Percentiles rank a stretch among this genome's conserved stretches.
phyloP scores from a whole-genome alignment of 176 grass and related monocot genomes.

The Chrysopogon serrulatus region DNA sequence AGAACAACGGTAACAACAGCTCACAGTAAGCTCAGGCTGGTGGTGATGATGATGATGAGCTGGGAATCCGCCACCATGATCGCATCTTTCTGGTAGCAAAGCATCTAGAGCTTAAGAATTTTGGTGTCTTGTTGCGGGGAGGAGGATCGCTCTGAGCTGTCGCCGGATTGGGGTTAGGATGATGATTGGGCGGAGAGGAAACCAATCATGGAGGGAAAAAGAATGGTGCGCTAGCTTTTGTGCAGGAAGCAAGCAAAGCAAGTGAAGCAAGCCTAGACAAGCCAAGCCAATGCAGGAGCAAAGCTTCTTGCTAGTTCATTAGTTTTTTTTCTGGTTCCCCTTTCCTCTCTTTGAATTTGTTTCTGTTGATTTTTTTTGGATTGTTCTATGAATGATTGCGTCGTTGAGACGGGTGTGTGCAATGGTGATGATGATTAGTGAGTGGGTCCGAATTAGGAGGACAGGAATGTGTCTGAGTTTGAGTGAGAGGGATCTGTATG shows the following conservation, averaged over 20 bases:
- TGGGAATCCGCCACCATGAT: conserved; percentile 16
- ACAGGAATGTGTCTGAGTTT: conserved; percentile 1
- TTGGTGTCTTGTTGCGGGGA: conserved; percentile 17
- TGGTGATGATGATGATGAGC: neutral
- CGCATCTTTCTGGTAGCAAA: conserved; percentile 29
- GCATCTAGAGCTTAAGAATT: conserved; percentile 10
- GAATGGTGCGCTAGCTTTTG: neutral
- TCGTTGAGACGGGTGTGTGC: conserved; percentile 53
- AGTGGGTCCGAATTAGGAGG: conserved; percentile 38
- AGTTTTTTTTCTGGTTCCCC: conserved; percentile 4
- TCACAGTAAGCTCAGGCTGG: conserved; percentile 41
- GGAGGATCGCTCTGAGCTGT: conserved; percentile 16
- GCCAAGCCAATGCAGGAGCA: conserved; percentile 38
- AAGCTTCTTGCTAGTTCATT: conserved; percentile 37
- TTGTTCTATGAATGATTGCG: conserved; percentile 44
- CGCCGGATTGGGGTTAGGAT: conserved; percentile 14
- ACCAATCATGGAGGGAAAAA: neutral
- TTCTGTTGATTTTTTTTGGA: conserved; percentile 22
- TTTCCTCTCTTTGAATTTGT: conserved; percentile 9
- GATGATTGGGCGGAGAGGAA: neutral
- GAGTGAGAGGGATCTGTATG: conserved; percentile 11
- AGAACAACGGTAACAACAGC: conserved; percentile 29
- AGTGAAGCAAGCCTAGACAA: neutral
- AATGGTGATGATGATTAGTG: conserved; percentile 34
- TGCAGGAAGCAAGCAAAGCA: conserved; percentile 27